Evolutionary conservation across 768 basidiomycete species (phyloP).

Genomic region (Mrakia blollopis): DNA sequence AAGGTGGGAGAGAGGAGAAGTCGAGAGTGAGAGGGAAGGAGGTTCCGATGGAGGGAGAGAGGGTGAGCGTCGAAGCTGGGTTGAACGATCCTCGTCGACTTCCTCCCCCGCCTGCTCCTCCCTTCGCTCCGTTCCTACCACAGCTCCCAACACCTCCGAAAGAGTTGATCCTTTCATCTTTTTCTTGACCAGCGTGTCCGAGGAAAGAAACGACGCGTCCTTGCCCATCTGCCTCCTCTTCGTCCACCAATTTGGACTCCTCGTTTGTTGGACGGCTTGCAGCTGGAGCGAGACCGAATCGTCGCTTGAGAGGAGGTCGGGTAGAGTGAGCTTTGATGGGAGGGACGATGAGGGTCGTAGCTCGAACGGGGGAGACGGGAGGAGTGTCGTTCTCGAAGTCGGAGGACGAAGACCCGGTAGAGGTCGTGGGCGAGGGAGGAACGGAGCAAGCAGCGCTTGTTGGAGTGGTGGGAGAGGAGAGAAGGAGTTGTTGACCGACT

Average conservation of each 20-base stretch:
- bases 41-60: neutral
- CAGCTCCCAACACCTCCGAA: neutral
- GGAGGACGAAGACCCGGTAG: neutral
- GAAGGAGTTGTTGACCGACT: neutral
- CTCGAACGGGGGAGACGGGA: constrained; percentile 3
- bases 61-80: neutral
- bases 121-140: neutral
- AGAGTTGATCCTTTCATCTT: neutral
- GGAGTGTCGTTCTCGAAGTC: constrained; percentile 18
- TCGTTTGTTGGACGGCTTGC: no score
- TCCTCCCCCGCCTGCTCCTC: neutral
- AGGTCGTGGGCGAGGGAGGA: neutral
- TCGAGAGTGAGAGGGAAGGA: neutral
- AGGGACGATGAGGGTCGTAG: neutral
- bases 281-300: no score
- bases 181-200: neutral
- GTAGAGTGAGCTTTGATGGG: no score
- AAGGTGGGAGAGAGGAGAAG: neutral
- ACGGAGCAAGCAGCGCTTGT: neutral
- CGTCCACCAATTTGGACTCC: neutral
- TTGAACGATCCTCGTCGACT: neutral
- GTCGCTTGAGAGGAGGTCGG: no score
- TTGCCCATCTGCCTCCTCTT: neutral
- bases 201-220: neutral
- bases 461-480: neutral